Conservation (phyloP, 2,329 filamentous ascomycete species). For the Talaromyces sp. region DNA sequence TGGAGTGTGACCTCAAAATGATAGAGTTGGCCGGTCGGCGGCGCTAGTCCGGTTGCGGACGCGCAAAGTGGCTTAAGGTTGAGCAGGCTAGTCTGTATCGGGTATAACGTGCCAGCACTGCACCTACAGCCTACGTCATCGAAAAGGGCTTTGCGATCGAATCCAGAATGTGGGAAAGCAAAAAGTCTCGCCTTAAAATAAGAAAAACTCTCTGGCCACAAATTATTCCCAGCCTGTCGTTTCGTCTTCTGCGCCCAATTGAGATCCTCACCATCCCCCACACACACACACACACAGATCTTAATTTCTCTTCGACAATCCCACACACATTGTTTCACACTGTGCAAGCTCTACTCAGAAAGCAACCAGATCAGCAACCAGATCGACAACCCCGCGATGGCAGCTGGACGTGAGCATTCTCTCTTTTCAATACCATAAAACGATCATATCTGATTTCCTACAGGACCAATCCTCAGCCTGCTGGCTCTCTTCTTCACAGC, state of each 20-base stretch:
- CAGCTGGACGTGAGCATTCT: constrained; percentile 7
- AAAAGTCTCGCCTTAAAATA: neutral
- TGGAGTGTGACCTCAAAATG: neutral
- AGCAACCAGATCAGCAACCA: neutral
- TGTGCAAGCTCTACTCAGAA: neutral
- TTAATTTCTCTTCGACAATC: neutral
- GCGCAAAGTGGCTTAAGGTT: neutral
- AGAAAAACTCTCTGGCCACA: neutral
- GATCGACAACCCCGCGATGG: constrained; percentile 4
- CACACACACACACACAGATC: neutral
- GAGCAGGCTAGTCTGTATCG: neutral
- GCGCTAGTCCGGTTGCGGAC: neutral
- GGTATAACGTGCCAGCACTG: neutral
- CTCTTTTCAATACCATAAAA: neutral
- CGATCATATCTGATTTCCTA: neutral
- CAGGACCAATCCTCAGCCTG: constrained; percentile 53
- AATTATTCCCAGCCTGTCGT: constrained; percentile 2
- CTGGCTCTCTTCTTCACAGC: constrained; percentile 58
- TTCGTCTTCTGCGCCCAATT: neutral
- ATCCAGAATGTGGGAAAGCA: neutral
- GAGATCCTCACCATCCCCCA: neutral
- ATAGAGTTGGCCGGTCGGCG: neutral
- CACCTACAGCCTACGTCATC: neutral
- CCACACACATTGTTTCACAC: neutral
- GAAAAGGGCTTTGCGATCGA: neutral